phyloP scores from a whole-genome alignment of 108 stramenopile genomes.

The Nitzschia palea region DNA sequence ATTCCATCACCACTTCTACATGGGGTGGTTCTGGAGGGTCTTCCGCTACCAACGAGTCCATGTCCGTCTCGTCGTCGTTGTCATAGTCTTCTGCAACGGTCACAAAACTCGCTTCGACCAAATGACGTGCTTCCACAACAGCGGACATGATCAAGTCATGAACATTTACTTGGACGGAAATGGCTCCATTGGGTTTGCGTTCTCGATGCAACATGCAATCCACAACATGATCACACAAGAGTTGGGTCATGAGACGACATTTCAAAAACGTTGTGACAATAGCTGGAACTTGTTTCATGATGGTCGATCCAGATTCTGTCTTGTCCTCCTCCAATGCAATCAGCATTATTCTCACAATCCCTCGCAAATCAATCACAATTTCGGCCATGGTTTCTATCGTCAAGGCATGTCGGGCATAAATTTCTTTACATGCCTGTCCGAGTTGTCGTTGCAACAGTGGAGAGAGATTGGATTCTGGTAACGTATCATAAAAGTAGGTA shows the following conservation, averaged over 20 bases:
- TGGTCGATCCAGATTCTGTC: neutral
- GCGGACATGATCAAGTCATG: constrained; percentile 56
- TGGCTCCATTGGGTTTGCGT: constrained; percentile 36
- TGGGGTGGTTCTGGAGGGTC: neutral
- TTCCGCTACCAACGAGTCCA: neutral
- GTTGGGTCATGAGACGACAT: constrained; percentile 53
- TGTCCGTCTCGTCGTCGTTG: neutral
- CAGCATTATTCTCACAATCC: neutral
- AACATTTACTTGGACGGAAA: constrained; percentile 42
- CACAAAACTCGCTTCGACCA: constrained; percentile 71
- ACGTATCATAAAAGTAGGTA: neutral
- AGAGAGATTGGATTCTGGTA: constrained; percentile 1
- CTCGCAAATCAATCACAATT: constrained; percentile 46
- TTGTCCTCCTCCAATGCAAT: neutral
- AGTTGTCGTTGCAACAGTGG: constrained; percentile 3
- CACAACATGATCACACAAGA: constrained; percentile 64
- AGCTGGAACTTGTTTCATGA: neutral
- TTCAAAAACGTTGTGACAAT: constrained; percentile 33
- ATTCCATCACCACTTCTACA: neutral
- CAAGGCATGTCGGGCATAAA: constrained; percentile 65
- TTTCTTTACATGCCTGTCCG: constrained; percentile 40
- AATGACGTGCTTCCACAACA: constrained; percentile 60
- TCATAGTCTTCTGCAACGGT: neutral
- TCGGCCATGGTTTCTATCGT: constrained; percentile 75
- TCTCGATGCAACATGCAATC: constrained; percentile 1